Conservation (phyloP, 2,329 filamentous ascomycete genomes). For the Alternaria tenuissima region DNA sequence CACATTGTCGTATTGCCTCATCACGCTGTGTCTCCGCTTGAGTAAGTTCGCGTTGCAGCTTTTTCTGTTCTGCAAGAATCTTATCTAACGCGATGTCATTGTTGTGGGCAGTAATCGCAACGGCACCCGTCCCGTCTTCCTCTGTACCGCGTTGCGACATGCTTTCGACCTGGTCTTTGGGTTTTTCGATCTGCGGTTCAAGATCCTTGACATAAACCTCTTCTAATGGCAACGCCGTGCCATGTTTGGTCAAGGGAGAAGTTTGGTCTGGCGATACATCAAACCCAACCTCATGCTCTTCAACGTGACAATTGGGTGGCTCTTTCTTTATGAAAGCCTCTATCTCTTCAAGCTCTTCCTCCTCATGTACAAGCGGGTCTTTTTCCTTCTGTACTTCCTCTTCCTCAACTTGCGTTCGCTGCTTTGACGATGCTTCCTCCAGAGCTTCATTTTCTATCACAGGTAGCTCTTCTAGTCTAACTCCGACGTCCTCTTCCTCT, state of each 20-base stretch:
- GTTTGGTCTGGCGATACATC: background rate
- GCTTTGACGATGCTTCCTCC: background rate
- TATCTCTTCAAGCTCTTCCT: background rate
- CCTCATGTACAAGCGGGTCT: background rate
- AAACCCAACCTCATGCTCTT: background rate
- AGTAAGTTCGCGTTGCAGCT: background rate
- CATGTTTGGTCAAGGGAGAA: background rate
- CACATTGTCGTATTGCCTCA: background rate
- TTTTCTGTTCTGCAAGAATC: background rate
- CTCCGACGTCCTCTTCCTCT: background rate
- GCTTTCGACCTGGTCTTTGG: background rate
- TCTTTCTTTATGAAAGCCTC: background rate
- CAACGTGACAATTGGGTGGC: background rate
- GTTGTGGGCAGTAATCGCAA: background rate
- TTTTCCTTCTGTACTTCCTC: background rate
- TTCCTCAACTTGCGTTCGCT: background rate
- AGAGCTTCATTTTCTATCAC: background rate
- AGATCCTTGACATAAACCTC: background rate
- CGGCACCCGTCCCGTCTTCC: background rate
- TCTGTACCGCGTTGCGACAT: background rate
- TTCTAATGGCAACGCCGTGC: background rate
- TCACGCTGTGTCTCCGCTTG: background rate
- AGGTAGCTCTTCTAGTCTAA: no score
- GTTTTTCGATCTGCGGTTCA: background rate
- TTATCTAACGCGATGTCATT: background rate